Conservation (phyloP, 2,329 filamentous ascomycete species). For the Cladosporium sp. region DNA sequence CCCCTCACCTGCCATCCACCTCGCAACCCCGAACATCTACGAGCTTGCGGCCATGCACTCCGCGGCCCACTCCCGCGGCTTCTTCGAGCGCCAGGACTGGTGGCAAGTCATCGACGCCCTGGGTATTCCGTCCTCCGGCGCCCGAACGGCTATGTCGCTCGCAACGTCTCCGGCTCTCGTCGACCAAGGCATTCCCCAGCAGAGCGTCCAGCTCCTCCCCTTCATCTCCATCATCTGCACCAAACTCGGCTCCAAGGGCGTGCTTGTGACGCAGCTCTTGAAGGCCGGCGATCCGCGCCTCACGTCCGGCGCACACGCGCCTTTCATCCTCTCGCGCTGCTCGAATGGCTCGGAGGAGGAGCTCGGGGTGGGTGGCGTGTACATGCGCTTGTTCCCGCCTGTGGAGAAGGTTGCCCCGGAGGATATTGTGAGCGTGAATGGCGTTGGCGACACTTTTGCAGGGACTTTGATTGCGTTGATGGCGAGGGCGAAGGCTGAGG, state of each 20-base stretch:
- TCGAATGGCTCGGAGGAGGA: conserved; percentile 45
- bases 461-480: conserved; percentile 78
- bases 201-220: conserved; percentile 76
- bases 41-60: conserved; percentile 76
- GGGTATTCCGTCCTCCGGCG: conserved; percentile 62
- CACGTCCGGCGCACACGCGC: conserved; percentile 53
- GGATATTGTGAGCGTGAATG: conserved; percentile 83
- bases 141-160: conserved; percentile 63
- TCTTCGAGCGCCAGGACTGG: conserved; percentile 68
- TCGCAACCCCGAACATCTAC: conserved; percentile 75
- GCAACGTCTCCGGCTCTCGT: conserved; percentile 64
- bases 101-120: conserved; percentile 74
- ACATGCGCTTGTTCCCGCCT: conserved; percentile 67
- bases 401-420: conserved; percentile 53
- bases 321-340: conserved; percentile 63
- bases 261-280: conserved; percentile 69
- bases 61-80: conserved; percentile 58
- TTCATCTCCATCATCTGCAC: conserved; percentile 80
- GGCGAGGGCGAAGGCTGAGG: conserved; percentile 43
- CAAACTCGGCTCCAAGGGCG: conserved; percentile 72
- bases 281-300: conserved; percentile 61
- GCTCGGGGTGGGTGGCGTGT: conserved; percentile 64
- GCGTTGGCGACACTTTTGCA: conserved; percentile 87
- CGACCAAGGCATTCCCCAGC: conserved; percentile 75
- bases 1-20: conserved; percentile 59